Conservation (phyloP, 1,139 yeast genomes). For the Taphrina deformans region DNA sequence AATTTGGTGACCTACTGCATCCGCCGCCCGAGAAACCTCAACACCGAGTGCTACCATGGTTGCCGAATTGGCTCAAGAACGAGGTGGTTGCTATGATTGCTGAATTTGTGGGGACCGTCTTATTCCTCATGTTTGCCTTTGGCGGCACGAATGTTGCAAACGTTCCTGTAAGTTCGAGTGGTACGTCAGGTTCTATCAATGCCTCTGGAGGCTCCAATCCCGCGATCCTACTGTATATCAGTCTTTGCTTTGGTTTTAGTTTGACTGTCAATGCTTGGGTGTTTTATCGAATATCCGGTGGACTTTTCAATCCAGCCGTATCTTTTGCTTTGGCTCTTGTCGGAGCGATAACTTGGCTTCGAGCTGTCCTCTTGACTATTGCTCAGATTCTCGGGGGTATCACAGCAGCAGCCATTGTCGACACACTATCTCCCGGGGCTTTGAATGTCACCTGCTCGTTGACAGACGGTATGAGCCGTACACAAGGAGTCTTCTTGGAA, state of each 20-base stretch:
- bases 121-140: slow-evolving; percentile 79
- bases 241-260: slow-evolving; percentile 85
- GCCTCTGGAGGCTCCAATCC: slow-evolving; percentile 50
- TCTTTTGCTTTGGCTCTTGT: slow-evolving; percentile 69
- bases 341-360: slow-evolving; percentile 69
- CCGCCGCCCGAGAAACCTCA: slow-evolving; percentile 7
- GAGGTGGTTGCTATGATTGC: slow-evolving; percentile 57
- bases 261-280: slow-evolving; percentile 74
- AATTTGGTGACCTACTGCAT: not conserved
- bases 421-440: slow-evolving; percentile 82
- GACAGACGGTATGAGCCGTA: slow-evolving; percentile 68
- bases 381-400: slow-evolving; percentile 81
- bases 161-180: slow-evolving; percentile 44
- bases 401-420: slow-evolving; percentile 90
- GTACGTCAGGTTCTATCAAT: slow-evolving; percentile 10
- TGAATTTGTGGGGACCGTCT: slow-evolving; percentile 83
- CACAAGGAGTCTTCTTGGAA: slow-evolving; percentile 80
- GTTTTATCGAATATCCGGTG: slow-evolving; percentile 81
- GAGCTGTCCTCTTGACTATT: slow-evolving; percentile 65
- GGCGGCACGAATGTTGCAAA: slow-evolving; percentile 84
- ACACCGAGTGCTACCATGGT: slow-evolving; percentile 7
- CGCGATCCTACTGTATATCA: slow-evolving; percentile 69
- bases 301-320: slow-evolving; percentile 80
- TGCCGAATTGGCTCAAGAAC: slow-evolving; percentile 48
- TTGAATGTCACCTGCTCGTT: slow-evolving; percentile 69